Base-by-base conservation (phyloP, 306 rosid species). In the Crataegus laevigata region DNA sequence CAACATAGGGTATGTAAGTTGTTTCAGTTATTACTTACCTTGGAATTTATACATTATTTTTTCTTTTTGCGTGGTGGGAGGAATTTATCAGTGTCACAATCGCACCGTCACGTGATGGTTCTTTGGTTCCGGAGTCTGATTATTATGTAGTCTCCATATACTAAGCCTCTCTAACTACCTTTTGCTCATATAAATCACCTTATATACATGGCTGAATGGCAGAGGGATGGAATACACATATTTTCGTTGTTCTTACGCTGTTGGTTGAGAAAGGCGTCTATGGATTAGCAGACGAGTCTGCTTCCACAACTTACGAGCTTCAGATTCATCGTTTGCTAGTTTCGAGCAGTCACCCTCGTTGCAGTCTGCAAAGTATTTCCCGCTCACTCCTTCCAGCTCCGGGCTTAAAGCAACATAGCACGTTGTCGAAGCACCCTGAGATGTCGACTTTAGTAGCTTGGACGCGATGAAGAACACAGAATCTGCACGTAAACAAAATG, bases 341-440 rank as follows among this genome's bases (percentile, higher is more conserved):
- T 77, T 77, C 32, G 97, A 92, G 79, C 96, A 88, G 72, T 67
- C 82, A 29, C 88, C 80, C 77, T 94, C 97, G 28, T 94, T 91
- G 68, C 99, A 94, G 77, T 94, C 99, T 66, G 88, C 83, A 58
- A 87, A 92, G 83, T 89, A 94, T 72, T 90, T 90, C 66, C 99
- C 97, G 69, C 84, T 91, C 60, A 77, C 77, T 14, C 90, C 96
- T 71, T 92, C 99, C 57, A 75, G 81, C 63, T 92, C 59, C 66
- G 77, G 84, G 77, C 97, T 90, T 73, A 94, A 74, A 51, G 97
- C 99, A 45, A 91, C 96, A 72, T 87, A 92, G 72, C 99, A 94
- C 2, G 97, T 79, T 3, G 97, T 94, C 19, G 99, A 85, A 76
- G 99, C 99, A 65, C 96, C 99, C 91, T 94, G 97, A 61, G 96